phyloP scores from a whole-genome alignment of 1,139 yeast genomes.

The Candida frijolesensis region DNA sequence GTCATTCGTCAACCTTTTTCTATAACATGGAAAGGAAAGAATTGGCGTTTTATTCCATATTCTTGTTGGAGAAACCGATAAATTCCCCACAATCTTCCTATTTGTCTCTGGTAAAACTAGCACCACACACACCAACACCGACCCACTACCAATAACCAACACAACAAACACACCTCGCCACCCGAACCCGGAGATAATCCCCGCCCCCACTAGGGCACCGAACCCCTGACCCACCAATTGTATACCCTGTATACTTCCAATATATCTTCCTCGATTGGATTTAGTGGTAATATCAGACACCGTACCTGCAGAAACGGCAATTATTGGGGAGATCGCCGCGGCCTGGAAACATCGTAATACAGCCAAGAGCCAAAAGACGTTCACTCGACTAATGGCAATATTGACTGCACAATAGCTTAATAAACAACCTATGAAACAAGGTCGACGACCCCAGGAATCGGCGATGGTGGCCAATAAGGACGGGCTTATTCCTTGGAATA shows the following conservation, averaged over 20 bases:
- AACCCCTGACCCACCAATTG: conserved; percentile 71
- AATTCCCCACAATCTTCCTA: conserved; percentile 68
- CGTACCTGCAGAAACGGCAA: conserved; percentile 66
- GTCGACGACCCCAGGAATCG: conserved; percentile 70
- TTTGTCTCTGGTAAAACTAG: conserved; percentile 71
- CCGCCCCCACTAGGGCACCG: conserved; percentile 78
- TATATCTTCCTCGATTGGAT: conserved; percentile 62
- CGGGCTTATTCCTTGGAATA: conserved; percentile 74
- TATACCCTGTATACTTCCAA: conserved; percentile 66
- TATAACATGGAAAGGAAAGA: conserved; percentile 23
- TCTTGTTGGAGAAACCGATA: conserved; percentile 49
- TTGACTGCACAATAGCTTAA: conserved; percentile 21
- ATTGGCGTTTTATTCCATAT: conserved; percentile 47
- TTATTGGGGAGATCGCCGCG: conserved; percentile 67
- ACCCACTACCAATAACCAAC: conserved; percentile 60
- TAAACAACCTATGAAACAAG: conserved; percentile 57
- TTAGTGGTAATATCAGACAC: conserved; percentile 68
- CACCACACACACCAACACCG: conserved; percentile 35
- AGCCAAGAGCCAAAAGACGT: conserved; percentile 29
- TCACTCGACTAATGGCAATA: conserved; percentile 27
- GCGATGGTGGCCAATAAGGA: conserved; percentile 65
- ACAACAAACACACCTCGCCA: conserved; percentile 85
- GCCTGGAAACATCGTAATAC: conserved; percentile 63
- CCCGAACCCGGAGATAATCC: conserved; percentile 55
- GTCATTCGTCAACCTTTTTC: conserved; percentile 20